These are phyloP conservation scores for Gaultheria prostrata DNA, from an alignment of 148 eudicot species.

Conservation along the genomic window DNA sequence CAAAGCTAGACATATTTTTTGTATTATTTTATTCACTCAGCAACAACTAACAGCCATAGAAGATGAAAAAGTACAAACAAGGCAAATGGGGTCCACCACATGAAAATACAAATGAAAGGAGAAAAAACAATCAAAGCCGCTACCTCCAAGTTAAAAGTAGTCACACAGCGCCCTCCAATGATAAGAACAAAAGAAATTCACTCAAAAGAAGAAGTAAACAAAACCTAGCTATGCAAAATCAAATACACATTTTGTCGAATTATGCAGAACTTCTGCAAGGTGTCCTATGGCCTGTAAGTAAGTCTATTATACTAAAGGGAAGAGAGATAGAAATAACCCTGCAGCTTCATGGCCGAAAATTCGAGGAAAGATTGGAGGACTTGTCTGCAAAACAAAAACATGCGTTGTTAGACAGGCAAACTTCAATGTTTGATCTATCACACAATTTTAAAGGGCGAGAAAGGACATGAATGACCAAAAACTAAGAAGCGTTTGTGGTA, in stretches of 20 bases:
- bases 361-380: slow-evolving; percentile 69
- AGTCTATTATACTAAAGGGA: not conserved
- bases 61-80: not conserved
- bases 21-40: not conserved
- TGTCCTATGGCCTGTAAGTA: slow-evolving; percentile 1
- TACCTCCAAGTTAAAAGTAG: not conserved
- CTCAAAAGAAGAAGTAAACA: not conserved
- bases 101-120: not conserved
- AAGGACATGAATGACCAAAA: not conserved
- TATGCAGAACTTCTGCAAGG: not conserved
- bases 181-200: not conserved
- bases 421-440: not conserved
- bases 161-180: not conserved
- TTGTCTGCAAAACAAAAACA: slow-evolving; percentile 51
- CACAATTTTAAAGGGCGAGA: not conserved
- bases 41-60: not conserved
- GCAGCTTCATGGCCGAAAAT: slow-evolving; percentile 99
- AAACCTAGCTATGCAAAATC: not conserved
- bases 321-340: slow-evolving; percentile 45
- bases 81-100: not conserved
- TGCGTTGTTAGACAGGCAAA: slow-evolving; percentile 8
- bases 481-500: not conserved
- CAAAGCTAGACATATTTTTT: not conserved
- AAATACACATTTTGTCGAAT: not conserved
- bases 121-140: not conserved